Conservation (phyloP, 2,329 filamentous ascomycete species). For the Epichloe baconii region DNA sequence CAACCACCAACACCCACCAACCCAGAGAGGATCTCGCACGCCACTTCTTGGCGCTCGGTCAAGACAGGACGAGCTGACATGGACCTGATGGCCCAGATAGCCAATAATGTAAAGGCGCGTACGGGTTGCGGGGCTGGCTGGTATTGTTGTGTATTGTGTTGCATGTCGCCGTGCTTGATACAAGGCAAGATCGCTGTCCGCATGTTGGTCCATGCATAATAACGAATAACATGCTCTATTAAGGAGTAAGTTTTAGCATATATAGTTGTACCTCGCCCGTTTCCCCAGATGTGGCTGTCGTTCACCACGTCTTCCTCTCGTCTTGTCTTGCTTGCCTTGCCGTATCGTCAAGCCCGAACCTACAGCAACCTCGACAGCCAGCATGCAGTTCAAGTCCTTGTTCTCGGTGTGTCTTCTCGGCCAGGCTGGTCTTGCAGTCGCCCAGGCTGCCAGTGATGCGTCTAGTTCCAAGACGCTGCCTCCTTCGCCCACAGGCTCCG, state of each 20-base stretch:
- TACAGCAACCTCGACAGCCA: background rate
- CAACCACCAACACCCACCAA: background rate
- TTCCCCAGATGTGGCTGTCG: no score
- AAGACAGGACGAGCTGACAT: background rate
- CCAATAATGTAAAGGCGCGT: no score
- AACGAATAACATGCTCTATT: background rate
- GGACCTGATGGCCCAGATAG: no score
- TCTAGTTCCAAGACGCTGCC: slow-evolving; percentile 4
- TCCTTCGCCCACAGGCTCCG: slow-evolving; percentile 10
- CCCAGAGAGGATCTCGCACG: slow-evolving; percentile 5
- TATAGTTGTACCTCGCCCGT: no score
- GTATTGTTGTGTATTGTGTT: background rate
- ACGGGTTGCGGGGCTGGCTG: background rate
- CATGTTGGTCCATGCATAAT: background rate
- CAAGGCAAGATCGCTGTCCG: background rate
- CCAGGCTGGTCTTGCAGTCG: slow-evolving; percentile 5
- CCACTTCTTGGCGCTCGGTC: slow-evolving; percentile 3
- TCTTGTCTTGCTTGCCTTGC: background rate
- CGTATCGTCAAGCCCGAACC: background rate
- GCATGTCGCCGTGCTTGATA: background rate
- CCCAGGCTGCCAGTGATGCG: background rate
- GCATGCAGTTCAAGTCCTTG: slow-evolving; percentile 7
- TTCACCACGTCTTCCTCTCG: no score
- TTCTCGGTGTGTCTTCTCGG: slow-evolving; percentile 8
- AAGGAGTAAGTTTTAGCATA: no score